These are phyloP conservation scores for Zopfochytrium polystomum DNA, from an alignment of 371 early-diverging fungal genomes.

Conservation along the genomic window DNA sequence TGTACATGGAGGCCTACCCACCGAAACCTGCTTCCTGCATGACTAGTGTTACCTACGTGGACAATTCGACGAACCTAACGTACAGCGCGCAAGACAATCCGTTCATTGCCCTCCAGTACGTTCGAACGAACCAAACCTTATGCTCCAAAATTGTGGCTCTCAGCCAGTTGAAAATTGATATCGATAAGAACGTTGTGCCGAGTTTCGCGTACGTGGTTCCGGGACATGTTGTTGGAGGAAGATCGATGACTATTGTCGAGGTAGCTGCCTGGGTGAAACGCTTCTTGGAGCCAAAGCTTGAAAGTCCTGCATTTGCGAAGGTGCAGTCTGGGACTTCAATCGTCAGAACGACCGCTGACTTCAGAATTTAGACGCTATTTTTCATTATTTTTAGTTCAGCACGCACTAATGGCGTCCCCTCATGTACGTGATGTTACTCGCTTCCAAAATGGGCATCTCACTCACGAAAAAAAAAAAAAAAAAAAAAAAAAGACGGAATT, in stretches of 20 bases:
- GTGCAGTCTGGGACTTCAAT: too few relatives aligned
- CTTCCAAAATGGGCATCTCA: too few relatives aligned
- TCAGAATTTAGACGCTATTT: too few relatives aligned
- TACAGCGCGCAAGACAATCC: conserved; percentile 59
- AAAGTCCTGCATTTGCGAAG: conserved; percentile 16
- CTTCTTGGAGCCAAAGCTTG: conserved; percentile 35
- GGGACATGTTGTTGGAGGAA: conserved; percentile 35
- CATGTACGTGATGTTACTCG: too few relatives aligned
- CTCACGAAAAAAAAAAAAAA: too few relatives aligned
- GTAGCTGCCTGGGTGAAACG: conserved; percentile 30
- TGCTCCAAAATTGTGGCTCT: conserved; percentile 54
- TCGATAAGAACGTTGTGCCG: conserved; percentile 47
- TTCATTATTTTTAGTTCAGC: too few relatives aligned
- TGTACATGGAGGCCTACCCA: conserved; percentile 4
- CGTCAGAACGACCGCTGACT: too few relatives aligned
- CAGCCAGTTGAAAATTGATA: conserved; percentile 51
- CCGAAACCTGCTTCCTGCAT: background rate
- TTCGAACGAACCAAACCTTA: conserved; percentile 41
- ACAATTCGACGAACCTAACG: conserved; percentile 31
- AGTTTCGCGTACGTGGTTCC: conserved; percentile 59
- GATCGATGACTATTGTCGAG: conserved; percentile 16
- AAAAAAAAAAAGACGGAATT: too few relatives aligned
- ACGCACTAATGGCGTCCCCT: too few relatives aligned
- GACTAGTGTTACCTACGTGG: conserved; percentile 4
- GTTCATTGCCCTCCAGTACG: conserved; percentile 55